These are phyloP conservation scores for Cornus suecica DNA, from an alignment of 148 eudicot species.

Conservation along the genomic window DNA sequence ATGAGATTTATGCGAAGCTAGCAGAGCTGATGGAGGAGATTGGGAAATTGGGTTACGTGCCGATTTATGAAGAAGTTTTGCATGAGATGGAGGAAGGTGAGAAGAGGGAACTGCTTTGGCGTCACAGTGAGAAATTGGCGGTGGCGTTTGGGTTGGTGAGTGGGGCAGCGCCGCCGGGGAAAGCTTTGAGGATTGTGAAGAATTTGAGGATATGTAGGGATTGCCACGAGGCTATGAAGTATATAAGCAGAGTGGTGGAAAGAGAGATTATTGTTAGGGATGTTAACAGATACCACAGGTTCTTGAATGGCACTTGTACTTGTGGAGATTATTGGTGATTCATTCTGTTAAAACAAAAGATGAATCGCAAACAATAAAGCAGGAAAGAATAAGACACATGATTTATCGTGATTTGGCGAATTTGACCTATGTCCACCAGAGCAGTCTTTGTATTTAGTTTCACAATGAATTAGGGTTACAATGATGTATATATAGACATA, in stretches of 20 bases:
- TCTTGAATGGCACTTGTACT: constrained; percentile 50
- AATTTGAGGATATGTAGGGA: constrained; percentile 62
- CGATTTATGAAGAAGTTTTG: constrained; percentile 44
- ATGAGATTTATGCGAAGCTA: constrained; percentile 48
- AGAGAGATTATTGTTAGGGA: constrained; percentile 70
- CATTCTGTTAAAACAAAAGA: too few relatives aligned
- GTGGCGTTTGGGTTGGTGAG: constrained; percentile 63
- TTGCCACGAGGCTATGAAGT: constrained; percentile 65
- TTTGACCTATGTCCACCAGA: too few relatives aligned
- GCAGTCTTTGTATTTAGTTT: too few relatives aligned
- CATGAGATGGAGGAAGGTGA: constrained; percentile 56
- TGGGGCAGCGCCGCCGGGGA: constrained; percentile 53
- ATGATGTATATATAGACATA: too few relatives aligned
- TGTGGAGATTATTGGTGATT: constrained; percentile 65
- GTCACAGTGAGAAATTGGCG: constrained; percentile 76
- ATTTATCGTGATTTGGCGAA: too few relatives aligned
- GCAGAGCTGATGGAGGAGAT: constrained; percentile 49
- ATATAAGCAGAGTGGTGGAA: constrained; percentile 44
- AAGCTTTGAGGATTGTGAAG: constrained; percentile 67
- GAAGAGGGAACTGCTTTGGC: constrained; percentile 50
- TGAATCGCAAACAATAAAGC: too few relatives aligned
- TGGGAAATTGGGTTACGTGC: constrained; percentile 52
- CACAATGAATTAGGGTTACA: too few relatives aligned
- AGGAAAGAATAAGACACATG: too few relatives aligned
- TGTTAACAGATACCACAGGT: constrained; percentile 64